These are phyloP conservation scores for Colletotrichum salicis DNA, from an alignment of 2,329 filamentous ascomycete species.

Conservation along the genomic window DNA sequence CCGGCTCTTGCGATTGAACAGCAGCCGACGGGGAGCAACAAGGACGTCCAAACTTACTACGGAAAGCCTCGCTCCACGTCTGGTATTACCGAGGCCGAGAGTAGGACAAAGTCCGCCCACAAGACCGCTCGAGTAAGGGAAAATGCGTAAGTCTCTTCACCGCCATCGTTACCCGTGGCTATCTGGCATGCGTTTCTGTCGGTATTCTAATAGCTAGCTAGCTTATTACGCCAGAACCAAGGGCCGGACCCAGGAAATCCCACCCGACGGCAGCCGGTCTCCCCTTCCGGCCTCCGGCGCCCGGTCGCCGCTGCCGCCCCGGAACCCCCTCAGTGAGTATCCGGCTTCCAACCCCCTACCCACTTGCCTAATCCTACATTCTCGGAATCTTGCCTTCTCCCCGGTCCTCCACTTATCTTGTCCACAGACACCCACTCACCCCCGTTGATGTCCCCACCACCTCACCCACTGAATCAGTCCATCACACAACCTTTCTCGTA, in stretches of 20 bases:
- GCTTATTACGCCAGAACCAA: constrained; percentile 34
- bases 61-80: neutral
- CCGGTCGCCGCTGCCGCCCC: constrained; percentile 31
- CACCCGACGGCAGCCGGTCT: constrained; percentile 30
- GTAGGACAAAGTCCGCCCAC: neutral
- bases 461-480: neutral
- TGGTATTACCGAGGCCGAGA: neutral
- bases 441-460: neutral
- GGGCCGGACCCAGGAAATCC: constrained; percentile 34
- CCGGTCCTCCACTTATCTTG: constrained; percentile 1
- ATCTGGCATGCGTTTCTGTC: neutral
- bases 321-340: constrained; percentile 28
- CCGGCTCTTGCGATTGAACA: neutral
- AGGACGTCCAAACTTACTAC: neutral
- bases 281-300: constrained; percentile 26
- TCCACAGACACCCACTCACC: neutral
- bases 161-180: neutral
- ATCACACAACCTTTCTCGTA: neutral
- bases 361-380: constrained; percentile 13
- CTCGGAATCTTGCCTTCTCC: neutral
- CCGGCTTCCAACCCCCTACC: constrained; percentile 2
- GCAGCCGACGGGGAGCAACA: neutral
- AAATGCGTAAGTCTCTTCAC: constrained; percentile 6
- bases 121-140: neutral
- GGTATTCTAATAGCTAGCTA: neutral